phyloP scores from a whole-genome alignment of 768 basidiomycete species.

The Solioccasus polychromus region DNA sequence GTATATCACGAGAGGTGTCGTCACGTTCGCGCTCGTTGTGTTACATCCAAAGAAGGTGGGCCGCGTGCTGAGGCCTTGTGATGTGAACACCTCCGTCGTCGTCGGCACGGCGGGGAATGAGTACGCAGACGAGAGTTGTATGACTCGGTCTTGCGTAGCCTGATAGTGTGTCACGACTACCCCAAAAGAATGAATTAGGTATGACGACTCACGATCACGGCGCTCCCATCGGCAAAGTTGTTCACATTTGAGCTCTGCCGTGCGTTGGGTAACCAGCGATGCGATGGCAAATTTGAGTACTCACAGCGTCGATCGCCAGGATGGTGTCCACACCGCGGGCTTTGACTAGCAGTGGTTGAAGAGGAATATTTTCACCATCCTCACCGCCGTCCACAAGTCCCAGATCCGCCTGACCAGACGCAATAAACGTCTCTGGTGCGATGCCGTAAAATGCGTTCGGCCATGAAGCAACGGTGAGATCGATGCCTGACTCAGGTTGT shows the following conservation, averaged over 20 bases:
- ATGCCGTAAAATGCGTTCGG: constrained; percentile 40
- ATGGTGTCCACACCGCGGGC: constrained; percentile 47
- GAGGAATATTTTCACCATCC: constrained; percentile 43
- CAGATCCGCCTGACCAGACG: constrained; percentile 31
- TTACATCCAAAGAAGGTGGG: constrained; percentile 51
- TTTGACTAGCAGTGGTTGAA: constrained; percentile 50
- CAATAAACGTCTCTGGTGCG: constrained; percentile 33
- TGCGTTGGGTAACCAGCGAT: too few species aligned
- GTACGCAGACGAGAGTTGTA: constrained; percentile 33
- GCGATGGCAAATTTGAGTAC: neutral
- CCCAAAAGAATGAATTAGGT: neutral
- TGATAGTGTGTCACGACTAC: neutral
- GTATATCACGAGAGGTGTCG: constrained; percentile 53
- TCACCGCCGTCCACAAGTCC: constrained; percentile 41
- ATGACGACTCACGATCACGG: constrained; percentile 24
- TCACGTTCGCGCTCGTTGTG: constrained; percentile 19
- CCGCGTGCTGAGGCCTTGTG: constrained; percentile 34
- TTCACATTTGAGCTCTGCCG: constrained; percentile 7
- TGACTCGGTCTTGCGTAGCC: constrained; percentile 38
- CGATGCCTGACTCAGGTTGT: constrained; percentile 22
- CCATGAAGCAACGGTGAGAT: constrained; percentile 31
- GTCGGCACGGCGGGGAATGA: constrained; percentile 33
- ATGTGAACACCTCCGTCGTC: constrained; percentile 28
- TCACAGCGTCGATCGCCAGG: constrained; percentile 45
- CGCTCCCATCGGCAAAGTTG: constrained; percentile 22